phyloP scores from a whole-genome alignment of 1,139 yeast genomes.

The Sugiyamaella neomexicana region DNA sequence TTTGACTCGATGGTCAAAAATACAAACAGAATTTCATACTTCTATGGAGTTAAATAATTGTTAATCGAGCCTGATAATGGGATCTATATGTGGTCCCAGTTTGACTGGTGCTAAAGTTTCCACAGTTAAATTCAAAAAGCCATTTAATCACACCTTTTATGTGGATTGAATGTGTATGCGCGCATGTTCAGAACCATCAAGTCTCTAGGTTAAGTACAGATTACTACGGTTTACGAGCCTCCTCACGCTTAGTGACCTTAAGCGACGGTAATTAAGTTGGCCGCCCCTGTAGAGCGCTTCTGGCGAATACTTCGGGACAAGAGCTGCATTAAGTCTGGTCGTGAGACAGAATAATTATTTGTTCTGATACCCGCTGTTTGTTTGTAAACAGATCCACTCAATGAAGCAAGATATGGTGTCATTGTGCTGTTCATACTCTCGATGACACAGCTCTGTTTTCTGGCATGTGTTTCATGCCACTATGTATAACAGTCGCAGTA shows the following conservation, averaged over 20 bases:
- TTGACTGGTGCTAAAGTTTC: constrained; percentile 8
- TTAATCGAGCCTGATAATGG: constrained; percentile 5
- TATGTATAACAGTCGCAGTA: not conserved
- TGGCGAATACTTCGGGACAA: not conserved
- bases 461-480: not conserved
- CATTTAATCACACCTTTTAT: not conserved
- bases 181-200: not conserved
- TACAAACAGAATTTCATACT: not conserved
- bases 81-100: constrained; percentile 11
- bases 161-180: too few species aligned
- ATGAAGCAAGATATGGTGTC: not conserved
- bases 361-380: not conserved
- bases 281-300: not conserved
- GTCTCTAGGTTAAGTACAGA: not conserved
- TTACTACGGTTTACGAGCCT: not conserved
- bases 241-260: not conserved
- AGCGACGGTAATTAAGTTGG: constrained; percentile 12
- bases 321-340: not conserved
- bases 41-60: not conserved
- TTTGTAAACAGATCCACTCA: constrained; percentile 2
- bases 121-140: not conserved
- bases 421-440: not conserved
- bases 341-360: not conserved
- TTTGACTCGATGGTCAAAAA: not conserved
- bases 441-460: not conserved